Evolutionary conservation across 1,284 basidiomycete species (phyloP), one percentile per base, ranked within the genome.

Genomic region (Polyporus tsugae): DNA sequence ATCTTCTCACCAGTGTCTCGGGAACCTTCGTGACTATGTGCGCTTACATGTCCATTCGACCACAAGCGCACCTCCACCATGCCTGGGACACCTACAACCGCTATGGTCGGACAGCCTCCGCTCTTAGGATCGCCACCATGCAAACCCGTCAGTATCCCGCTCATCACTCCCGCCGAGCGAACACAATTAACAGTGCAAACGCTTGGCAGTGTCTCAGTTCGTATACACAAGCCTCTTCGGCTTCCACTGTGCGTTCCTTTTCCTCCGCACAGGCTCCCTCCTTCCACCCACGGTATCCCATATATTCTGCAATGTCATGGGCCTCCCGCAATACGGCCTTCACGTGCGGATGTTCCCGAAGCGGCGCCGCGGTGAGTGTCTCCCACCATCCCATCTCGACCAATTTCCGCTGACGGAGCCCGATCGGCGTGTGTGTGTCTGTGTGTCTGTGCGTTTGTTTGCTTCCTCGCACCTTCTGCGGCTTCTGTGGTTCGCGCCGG

Each of bases 281-380:
- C 76, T 86, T 33, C 85, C 89, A 0, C 85, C 95, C 0, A 84
- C 96, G 64, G 79, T 86, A 39, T 88, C 94, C 0, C 97, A 99
- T 79, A 82, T 93, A 3, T 96, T 96, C 76, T 99, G 97, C 83
- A 99, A 99, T 78, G 78, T 93, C 58, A 97, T 98, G 95, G 97
- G 97, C 1, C 74, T 97, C n/a, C 95, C 95, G 10, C 83, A 84
- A 19, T 80, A 84, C 29, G 73, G 64, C 1, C 75, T 75, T 39
- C 86, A 84, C 35, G 71, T 86, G 4, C 60, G 62, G 41, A 66
- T 65, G 65, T 79, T 77, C 69, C 78, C 78, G 2, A 66, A 68
- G 13, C 74, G 74, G 38, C 74, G 75, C 58, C 72, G 55, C 53
- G 67, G 80, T 82, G 65, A 70, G 79, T 70, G 10, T 2, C 29